A percentile compares a stretch with the other conserved stretches of the same genome.
Evolutionary conservation across 169 alveolate species (phyloP).

Genomic region (Eimeria necatrix): DNA sequence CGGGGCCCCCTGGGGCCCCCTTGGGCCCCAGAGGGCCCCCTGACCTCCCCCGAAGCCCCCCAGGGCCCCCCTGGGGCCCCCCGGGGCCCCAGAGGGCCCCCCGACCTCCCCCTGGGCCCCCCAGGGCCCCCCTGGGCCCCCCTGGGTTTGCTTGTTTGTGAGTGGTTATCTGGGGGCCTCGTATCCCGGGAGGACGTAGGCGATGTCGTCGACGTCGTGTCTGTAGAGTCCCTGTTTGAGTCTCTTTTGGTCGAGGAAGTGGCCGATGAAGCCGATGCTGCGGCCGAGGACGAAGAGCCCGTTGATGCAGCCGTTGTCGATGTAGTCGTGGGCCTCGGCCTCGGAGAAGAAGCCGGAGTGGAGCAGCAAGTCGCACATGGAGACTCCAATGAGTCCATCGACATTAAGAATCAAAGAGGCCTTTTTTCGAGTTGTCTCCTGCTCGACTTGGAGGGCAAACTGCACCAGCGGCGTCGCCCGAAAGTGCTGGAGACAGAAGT

Average conservation of each 20-base stretch:
- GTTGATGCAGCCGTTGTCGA: slow-evolving; percentile 83
- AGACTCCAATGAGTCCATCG: slow-evolving; percentile 84
- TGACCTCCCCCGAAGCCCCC: neutral
- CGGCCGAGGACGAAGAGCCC: slow-evolving; percentile 85
- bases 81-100: neutral
- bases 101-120: neutral
- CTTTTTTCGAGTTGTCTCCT: slow-evolving; percentile 84
- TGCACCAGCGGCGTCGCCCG: slow-evolving; percentile 77
- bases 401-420: slow-evolving; percentile 86
- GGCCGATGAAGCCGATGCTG: slow-evolving; percentile 86
- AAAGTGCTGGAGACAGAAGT: slow-evolving; percentile 79
- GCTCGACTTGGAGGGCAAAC: slow-evolving; percentile 62
- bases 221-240: slow-evolving; percentile 84
- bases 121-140: too few relatives aligned
- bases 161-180: neutral
- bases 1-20: neutral
- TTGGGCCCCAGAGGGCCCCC: neutral
- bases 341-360: slow-evolving; percentile 67
- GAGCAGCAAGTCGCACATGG: slow-evolving; percentile 85
- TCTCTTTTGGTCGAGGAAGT: slow-evolving; percentile 83
- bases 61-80: neutral
- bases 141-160: neutral
- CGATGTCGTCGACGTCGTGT: slow-evolving; percentile 81
- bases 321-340: slow-evolving; percentile 82
- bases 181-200: slow-evolving; percentile 77